A percentile compares a stretch with the other conserved stretches of the same genome.
Evolutionary conservation across 179 eudicot genomes (phyloP).

Genomic region (Patellifolia procumbens): DNA sequence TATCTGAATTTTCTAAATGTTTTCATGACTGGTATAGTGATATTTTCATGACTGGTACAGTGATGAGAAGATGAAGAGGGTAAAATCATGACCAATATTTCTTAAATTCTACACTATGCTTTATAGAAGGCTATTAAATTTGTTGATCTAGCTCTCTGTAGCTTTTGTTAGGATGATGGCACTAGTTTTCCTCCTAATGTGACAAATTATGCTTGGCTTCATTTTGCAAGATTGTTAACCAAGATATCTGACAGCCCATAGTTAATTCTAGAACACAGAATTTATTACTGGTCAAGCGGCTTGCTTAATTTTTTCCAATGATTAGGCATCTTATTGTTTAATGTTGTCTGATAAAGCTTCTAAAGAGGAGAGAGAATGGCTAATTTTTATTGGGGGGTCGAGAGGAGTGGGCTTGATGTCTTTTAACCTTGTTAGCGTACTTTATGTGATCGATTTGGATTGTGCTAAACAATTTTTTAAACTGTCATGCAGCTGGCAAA

Average conservation of each 20-base stretch:
- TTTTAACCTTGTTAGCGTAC: not conserved
- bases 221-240: not conserved
- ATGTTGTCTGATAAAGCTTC: constrained; percentile 2
- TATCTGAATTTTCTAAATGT: not conserved
- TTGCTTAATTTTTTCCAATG: constrained; percentile 13
- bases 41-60: not conserved
- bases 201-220: not conserved
- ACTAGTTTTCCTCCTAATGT: not conserved
- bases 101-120: not conserved
- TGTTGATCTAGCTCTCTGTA: not conserved
- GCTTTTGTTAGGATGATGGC: not conserved
- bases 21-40: not conserved
- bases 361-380: not conserved
- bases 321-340: constrained; percentile 1
- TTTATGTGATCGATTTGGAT: constrained; percentile 5
- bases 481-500: constrained; percentile 59
- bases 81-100: not conserved
- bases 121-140: not conserved
- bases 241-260: not conserved
- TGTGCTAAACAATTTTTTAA: constrained; percentile 17
- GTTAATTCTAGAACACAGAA: not conserved
- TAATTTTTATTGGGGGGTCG: not conserved
- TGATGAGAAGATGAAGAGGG: not conserved
- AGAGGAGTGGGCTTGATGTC: not conserved
- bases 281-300: not conserved